Conservation (phyloP, 768 basidiomycete species). For the Lentinula raphanica region DNA sequence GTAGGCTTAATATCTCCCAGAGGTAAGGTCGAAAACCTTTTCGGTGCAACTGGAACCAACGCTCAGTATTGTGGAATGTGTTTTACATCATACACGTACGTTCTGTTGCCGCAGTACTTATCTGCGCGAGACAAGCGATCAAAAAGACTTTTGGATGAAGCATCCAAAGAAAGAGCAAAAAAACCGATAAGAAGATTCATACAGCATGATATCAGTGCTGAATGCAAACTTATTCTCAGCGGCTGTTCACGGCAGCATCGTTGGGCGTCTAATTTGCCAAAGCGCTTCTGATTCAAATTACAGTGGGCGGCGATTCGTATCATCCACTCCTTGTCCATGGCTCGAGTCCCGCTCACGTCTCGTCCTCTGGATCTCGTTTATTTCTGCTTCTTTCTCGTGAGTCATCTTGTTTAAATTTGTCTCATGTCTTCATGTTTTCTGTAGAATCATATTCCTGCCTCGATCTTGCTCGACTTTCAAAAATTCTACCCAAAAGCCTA, state of each 20-base stretch:
- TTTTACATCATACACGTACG: background rate
- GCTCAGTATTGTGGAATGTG: background rate
- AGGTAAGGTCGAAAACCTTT: constrained; percentile 35
- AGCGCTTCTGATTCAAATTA: background rate
- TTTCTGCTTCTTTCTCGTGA: constrained; percentile 64
- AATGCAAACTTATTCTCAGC: background rate
- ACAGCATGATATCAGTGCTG: background rate
- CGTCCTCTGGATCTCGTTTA: constrained; percentile 67
- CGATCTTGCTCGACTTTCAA: constrained; percentile 69
- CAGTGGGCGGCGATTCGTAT: background rate
- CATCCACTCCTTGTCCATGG: background rate
- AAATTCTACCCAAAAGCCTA: constrained; percentile 49
- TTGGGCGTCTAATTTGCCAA: background rate
- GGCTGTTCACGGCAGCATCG: background rate
- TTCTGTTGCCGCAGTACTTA: background rate
- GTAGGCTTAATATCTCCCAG: constrained; percentile 33
- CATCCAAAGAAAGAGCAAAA: background rate
- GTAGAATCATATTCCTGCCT: constrained; percentile 61
- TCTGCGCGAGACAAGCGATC: background rate
- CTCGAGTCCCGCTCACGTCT: background rate
- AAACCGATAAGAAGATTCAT: background rate
- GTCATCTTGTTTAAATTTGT: constrained; percentile 14
- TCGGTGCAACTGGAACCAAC: constrained; percentile 31
- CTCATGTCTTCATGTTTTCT: background rate
- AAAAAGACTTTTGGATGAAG: no score